Base-by-base conservation (phyloP, 306 rosid genomes). In the Rosa persica region DNA sequence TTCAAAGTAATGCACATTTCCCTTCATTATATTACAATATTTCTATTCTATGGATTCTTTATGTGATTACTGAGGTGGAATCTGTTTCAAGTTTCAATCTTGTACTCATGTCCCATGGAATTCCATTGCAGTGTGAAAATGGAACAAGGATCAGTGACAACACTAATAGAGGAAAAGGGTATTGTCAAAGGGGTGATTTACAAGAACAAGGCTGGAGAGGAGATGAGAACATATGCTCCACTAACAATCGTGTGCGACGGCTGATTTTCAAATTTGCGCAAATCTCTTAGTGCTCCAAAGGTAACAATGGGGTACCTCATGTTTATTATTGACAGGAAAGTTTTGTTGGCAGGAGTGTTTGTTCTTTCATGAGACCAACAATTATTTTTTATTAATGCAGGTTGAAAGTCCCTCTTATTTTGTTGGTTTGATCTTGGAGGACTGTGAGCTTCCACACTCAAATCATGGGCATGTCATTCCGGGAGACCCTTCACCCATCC, bases 381-480 rank as follows among this genome's bases (percentile, higher is more conserved):
- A 0, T 2, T 72, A 0, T 34, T 76, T 54, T 4, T 20, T 54
- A 30, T 49, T 66, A 20, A 5, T 78, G 68, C 73, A 83, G 82
- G 77, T 83, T 69, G 82, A 83, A 74, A 43, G 70, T 58, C 80
- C 86, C 46, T 90, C 93, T 52, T 89, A 87, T 84, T 90, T 87
- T 84, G 93, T 89, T 66, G 93, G 93, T 54, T 68, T 87, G 51
- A 58, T 89, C 12, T 71, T 90, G 49, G 89, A 89, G 81, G 86
- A 87, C 64, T 86, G 89, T 57, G 55, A 87, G 74, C 93, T 90
- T 68, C 96, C 96, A 78, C 65, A 83, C 70, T 76, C 78, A 78
- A 87, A 86, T 54, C 89, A 90, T 62, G 93, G 93, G 68, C 90
- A 90, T 17, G 89, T 90, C 12, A 88, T 87, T 49, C 80, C 89